A percentile compares a stretch with the other conserved stretches of the same genome.
Conservation (phyloP, 371 early-diverging fungal genomes). For the Homolaphlyctis polyrhiza region DNA sequence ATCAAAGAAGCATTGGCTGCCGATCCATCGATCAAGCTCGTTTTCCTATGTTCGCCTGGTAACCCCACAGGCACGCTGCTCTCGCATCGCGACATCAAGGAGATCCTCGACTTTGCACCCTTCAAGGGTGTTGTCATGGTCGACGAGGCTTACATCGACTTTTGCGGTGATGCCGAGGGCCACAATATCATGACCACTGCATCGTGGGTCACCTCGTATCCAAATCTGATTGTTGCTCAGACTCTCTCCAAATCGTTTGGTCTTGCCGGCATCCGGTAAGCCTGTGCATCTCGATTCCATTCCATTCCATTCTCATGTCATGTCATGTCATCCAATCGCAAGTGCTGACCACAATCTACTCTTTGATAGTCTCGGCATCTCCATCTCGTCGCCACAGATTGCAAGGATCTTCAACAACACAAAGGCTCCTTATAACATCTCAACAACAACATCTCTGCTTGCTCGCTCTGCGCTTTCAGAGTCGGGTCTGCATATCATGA, state of each 20-base stretch:
- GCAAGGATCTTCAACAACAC: conserved; percentile 87
- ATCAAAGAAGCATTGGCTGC: conserved; percentile 53
- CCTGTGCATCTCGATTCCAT: conserved; percentile 8
- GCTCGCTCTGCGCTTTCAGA: conserved; percentile 74
- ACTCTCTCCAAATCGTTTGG: conserved; percentile 97
- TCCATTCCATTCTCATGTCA: neutral
- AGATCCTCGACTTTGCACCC: conserved; percentile 59
- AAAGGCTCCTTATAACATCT: conserved; percentile 97
- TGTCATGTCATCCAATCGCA: neutral
- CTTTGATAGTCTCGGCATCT: conserved; percentile 64
- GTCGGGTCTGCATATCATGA: conserved; percentile 67
- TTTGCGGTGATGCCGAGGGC: conserved; percentile 55
- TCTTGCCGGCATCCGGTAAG: conserved; percentile 85
- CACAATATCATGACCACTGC: conserved; percentile 42
- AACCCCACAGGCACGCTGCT: conserved; percentile 94
- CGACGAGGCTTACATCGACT: conserved; percentile 98
- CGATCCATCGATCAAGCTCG: conserved; percentile 75
- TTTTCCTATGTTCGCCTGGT: conserved; percentile 95
- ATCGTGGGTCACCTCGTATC: conserved; percentile 71
- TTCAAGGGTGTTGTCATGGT: conserved; percentile 85
- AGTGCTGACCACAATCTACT: neutral
- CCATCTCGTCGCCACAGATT: conserved; percentile 72
- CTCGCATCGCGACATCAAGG: conserved; percentile 59
- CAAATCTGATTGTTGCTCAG: conserved; percentile 92
- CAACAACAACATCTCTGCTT: conserved; percentile 73